phyloP scores from a whole-genome alignment of 2,329 filamentous ascomycete species.

The Mycosphaerella sp. region DNA sequence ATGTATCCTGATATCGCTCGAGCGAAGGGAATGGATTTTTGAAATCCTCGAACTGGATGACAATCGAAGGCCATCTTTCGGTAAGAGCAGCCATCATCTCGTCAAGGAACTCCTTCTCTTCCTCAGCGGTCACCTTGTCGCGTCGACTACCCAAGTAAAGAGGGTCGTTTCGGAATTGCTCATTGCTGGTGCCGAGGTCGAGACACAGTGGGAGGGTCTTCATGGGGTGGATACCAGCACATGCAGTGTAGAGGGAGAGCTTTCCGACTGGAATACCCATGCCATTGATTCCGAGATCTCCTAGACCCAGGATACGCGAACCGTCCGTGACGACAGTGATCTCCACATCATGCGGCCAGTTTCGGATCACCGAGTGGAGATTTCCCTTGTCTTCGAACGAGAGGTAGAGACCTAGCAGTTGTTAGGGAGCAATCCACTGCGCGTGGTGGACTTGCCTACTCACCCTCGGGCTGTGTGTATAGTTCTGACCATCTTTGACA shows the following conservation, averaged over 20 bases:
- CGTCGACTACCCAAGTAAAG: constrained; percentile 86
- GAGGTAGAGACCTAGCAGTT: constrained; percentile 65
- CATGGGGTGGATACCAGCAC: constrained; percentile 84
- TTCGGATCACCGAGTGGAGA: constrained; percentile 77
- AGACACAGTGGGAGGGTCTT: constrained; percentile 56
- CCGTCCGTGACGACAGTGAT: constrained; percentile 97
- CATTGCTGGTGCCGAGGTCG: constrained; percentile 59
- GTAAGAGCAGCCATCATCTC: constrained; percentile 91
- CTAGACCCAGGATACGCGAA: constrained; percentile 84
- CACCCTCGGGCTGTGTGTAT: constrained; percentile 87
- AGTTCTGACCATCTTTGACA: constrained; percentile 94
- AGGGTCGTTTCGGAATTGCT: constrained; percentile 64
- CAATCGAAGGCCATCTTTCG: constrained; percentile 64
- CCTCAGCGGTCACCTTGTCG: constrained; percentile 67
- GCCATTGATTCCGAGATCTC: constrained; percentile 92
- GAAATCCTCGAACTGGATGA: constrained; percentile 95
- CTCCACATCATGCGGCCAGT: constrained; percentile 91
- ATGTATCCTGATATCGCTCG: constrained; percentile 76
- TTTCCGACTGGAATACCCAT: constrained; percentile 99
- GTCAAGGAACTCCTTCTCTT: constrained; percentile 89
- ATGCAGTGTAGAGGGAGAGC: constrained; percentile 87
- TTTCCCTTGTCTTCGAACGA: constrained; percentile 92
- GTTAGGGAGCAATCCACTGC: neutral
- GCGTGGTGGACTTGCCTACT: constrained; percentile 16
- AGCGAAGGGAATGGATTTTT: constrained; percentile 96